Evolutionary conservation across 1,284 basidiomycete species (phyloP), one percentile per base, ranked within the genome.

Genomic region (Ustilago trichophora): DNA sequence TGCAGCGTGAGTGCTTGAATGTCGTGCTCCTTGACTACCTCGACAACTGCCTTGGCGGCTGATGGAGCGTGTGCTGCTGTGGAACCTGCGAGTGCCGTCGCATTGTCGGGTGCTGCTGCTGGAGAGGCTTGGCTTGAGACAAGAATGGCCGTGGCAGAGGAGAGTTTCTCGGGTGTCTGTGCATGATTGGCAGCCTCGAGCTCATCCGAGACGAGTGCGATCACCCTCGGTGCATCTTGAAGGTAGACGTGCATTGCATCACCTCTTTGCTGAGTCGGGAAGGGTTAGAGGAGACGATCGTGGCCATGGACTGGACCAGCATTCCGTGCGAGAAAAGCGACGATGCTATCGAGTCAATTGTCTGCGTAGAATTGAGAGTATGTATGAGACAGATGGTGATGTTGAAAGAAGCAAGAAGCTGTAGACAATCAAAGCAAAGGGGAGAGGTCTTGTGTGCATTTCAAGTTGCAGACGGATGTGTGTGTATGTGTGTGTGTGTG

Each of bases 191-290:
- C 19, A 25, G 33, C 29, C 8, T 51, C 50, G 18, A 44, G 36
- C 35, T 64, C 60, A 15, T 43, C 51, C 9, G 54, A 48, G 33
- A 63, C 51, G n/a, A 76, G 53, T 31, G 66, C 59, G 48, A 74
- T 54, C 26, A 72, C 55, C 11, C 74, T 49, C 25, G 74, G 74
- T 11, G 74, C 50, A 47, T 75, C 66, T 13, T 75, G 66, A 7
- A 75, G 49, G 37, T 75, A 75, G 65, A 75, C 74, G 55, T 75
- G 74, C 69, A 76, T 74, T 37, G 66, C 66, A 69, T 69, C 54
- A 24, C 53, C 50, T 25, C 29, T 27, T 13, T 16, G 40, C 24
- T 15, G 24, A 24, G 44, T 21, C 13, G 41, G n/a, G 32, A 29
- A 29, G 27, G 13, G 27, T 29, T 29, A 29, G n/a, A n/a, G n/a